Evolutionary conservation across 1,284 basidiomycete species (phyloP).

Genomic region (Cystobasidium slooffiae): DNA sequence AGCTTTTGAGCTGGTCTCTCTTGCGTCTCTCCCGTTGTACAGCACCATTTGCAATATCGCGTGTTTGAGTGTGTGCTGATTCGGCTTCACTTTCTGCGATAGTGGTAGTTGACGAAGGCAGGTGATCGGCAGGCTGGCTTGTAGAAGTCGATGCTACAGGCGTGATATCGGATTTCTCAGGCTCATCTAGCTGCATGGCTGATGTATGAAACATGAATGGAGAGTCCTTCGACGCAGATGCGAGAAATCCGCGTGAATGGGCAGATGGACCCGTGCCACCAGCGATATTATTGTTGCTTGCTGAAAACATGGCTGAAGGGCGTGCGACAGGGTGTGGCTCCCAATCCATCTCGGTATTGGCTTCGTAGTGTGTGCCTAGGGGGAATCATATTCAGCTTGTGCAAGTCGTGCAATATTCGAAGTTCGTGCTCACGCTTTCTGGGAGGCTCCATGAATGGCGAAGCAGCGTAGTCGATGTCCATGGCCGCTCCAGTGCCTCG

Average conservation of each 20-base stretch:
- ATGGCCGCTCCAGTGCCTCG: background rate
- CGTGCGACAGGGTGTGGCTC: conserved; percentile 6
- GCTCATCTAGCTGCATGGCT: conserved; percentile 14
- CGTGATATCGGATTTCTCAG: background rate
- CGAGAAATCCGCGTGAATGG: conserved; percentile 15
- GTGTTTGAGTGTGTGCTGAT: background rate
- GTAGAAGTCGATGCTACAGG: conserved; percentile 35
- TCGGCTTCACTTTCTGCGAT: background rate
- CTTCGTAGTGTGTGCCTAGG: conserved; percentile 39
- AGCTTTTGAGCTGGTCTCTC: conserved; percentile 26
- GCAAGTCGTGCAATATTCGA: background rate
- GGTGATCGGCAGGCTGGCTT: background rate
- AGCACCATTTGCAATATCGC: conserved; percentile 39
- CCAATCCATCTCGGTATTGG: conserved; percentile 39
- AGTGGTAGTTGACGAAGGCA: too few species aligned
- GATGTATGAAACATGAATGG: conserved; percentile 41
- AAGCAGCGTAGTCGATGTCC: conserved; percentile 12
- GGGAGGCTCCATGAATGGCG: conserved; percentile 10
- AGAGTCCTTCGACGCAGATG: conserved; percentile 14
- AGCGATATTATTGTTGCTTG: conserved; percentile 9
- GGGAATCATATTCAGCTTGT: background rate
- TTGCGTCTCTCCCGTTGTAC: conserved; percentile 40
- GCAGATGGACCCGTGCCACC: background rate
- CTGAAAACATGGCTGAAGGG: conserved; percentile 5
- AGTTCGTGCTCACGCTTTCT: conserved; percentile 32